Evolutionary conservation across 495 filamentous ascomycete species (phyloP).

Genomic region (Aspergillus sclerotioniger): DNA sequence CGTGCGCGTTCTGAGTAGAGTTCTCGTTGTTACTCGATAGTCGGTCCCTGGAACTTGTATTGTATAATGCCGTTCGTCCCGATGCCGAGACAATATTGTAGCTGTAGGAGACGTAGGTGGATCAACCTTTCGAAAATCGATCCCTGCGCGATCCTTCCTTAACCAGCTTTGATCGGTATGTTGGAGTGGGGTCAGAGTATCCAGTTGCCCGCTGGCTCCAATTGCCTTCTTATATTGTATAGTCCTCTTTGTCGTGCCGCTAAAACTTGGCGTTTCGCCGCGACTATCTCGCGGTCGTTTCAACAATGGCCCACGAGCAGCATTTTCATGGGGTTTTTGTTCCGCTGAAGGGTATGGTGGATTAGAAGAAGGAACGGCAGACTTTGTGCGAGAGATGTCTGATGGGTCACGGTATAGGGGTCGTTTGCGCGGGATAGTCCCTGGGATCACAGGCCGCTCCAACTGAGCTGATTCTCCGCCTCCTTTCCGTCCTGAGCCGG

Average conservation of each 20-base stretch:
- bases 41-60: not conserved
- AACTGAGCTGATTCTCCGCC: not conserved
- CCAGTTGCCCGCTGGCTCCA: slow-evolving; percentile 2
- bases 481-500: not conserved
- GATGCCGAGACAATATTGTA: slow-evolving; percentile 22
- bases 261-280: not conserved
- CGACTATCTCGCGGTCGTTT: slow-evolving; percentile 1
- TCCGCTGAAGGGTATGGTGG: not conserved
- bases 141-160: slow-evolving; percentile 35
- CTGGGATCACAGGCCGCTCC: slow-evolving; percentile 20
- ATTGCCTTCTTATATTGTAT: not conserved
- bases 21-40: slow-evolving; percentile 3
- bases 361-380: slow-evolving; percentile 1
- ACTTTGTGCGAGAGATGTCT: not conserved
- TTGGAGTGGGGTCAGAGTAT: slow-evolving; percentile 1
- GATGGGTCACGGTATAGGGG: slow-evolving; percentile 11
- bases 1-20: not conserved
- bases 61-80: slow-evolving; percentile 14
- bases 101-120: slow-evolving; percentile 43
- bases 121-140: slow-evolving; percentile 35
- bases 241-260: slow-evolving; percentile 1
- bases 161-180: slow-evolving; percentile 32
- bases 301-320: not conserved
- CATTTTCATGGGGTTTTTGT: not conserved
- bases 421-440: slow-evolving; percentile 24